phyloP scores from a whole-genome alignment of 148 eudicot species.

The Amaranthus hypochondriacus region DNA sequence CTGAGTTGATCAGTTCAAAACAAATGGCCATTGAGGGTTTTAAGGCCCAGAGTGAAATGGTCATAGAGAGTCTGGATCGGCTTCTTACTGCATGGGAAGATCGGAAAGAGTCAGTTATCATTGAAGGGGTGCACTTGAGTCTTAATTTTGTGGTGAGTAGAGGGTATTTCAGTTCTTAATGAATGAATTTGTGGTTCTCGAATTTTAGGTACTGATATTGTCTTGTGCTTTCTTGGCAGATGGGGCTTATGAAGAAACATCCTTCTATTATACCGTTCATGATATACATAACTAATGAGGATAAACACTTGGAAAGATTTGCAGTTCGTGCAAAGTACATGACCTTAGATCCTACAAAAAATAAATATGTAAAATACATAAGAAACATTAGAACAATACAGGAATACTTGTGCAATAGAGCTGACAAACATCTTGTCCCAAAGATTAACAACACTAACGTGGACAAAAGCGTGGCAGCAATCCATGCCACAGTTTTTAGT shows the following conservation, averaged over 20 bases:
- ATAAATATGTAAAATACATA: slow-evolving; percentile 87
- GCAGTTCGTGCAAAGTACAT: slow-evolving; percentile 96
- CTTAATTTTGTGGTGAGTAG: slow-evolving; percentile 87
- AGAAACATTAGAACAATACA: slow-evolving; percentile 87
- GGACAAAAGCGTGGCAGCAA: slow-evolving; percentile 89
- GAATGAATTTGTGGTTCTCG: not conserved
- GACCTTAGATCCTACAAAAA: slow-evolving; percentile 92
- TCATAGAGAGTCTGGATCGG: slow-evolving; percentile 93
- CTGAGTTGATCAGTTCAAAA: slow-evolving; percentile 59
- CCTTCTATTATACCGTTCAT: slow-evolving; percentile 95
- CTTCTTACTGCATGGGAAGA: slow-evolving; percentile 94
- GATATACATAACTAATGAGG: slow-evolving; percentile 90
- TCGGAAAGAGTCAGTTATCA: slow-evolving; percentile 86
- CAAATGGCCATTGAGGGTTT: slow-evolving; percentile 96
- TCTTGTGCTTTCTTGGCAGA: slow-evolving; percentile 39
- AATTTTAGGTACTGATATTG: slow-evolving; percentile 6
- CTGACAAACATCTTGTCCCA: slow-evolving; percentile 91
- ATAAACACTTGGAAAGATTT: slow-evolving; percentile 91
- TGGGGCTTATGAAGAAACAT: slow-evolving; percentile 99
- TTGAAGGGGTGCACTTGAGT: slow-evolving; percentile 98
- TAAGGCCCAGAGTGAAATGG: slow-evolving; percentile 99
- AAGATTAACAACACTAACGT: slow-evolving; percentile 94
- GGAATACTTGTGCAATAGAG: slow-evolving; percentile 84
- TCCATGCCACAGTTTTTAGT: slow-evolving; percentile 90
- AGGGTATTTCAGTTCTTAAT: not conserved